Evolutionary conservation across 2,329 filamentous ascomycete species (phyloP).

Genomic region (Beauveria brongniartii): DNA sequence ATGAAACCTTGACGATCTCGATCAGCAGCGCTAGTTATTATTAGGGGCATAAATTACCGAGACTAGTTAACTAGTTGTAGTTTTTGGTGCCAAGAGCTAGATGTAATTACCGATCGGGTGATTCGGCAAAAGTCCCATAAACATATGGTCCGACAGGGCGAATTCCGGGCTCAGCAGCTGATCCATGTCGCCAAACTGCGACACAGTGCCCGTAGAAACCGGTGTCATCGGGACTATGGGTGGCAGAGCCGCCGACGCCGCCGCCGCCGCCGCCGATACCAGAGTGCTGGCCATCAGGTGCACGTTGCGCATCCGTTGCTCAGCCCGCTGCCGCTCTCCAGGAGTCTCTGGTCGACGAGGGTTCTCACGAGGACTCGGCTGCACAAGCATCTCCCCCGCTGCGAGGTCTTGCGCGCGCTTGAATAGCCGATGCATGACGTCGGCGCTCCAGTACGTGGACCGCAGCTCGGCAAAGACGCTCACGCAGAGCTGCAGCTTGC

Average conservation of each 20-base stretch:
- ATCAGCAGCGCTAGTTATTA: neutral
- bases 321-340: no score
- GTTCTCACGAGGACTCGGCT: neutral
- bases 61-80: neutral
- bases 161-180: constrained; percentile 1
- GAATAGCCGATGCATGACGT: constrained; percentile 9
- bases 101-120: neutral
- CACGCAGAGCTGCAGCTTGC: constrained; percentile 7
- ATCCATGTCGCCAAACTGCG: neutral
- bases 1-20: neutral
- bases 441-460: constrained; percentile 4
- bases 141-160: neutral
- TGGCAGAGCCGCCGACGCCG: neutral
- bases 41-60: neutral
- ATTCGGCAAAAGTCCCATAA: neutral
- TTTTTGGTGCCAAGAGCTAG: neutral
- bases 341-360: neutral
- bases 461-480: neutral
- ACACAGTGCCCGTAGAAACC: neutral
- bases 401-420: neutral
- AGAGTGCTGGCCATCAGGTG: no score
- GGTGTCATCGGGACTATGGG: neutral
- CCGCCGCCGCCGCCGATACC: neutral
- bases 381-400: neutral
- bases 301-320: neutral